These are phyloP conservation scores for Kwoniella europaea DNA, from an alignment of 768 basidiomycete genomes.

Conservation along the genomic window DNA sequence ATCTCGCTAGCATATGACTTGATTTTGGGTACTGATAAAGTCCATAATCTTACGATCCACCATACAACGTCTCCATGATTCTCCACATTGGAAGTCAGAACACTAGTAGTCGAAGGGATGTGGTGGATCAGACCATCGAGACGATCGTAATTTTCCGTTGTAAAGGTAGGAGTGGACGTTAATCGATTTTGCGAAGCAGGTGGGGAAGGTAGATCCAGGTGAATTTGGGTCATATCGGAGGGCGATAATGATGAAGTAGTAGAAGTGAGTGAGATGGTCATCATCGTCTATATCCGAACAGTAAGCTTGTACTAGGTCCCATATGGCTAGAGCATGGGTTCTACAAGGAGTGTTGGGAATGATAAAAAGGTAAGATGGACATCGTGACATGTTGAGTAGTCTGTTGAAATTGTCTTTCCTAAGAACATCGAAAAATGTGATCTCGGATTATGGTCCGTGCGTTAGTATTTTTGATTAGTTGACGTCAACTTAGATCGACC, in stretches of 20 bases:
- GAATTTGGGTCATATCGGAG: no score
- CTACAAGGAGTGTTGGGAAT: no score
- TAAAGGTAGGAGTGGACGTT: neutral
- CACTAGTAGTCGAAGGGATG: neutral
- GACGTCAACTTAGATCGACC: neutral
- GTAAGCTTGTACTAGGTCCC: no score
- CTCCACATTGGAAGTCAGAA: conserved; percentile 1
- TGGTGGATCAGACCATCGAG: conserved; percentile 7
- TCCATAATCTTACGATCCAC: neutral
- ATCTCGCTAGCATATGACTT: no score
- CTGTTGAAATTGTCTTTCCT: neutral
- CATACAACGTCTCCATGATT: neutral
- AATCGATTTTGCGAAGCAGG: neutral
- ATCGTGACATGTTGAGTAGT: neutral
- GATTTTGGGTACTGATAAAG: neutral
- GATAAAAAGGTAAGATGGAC: neutral
- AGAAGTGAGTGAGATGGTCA: rapidly evolving
- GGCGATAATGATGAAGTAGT: no score
- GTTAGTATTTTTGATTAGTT: neutral
- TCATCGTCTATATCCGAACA: no score
- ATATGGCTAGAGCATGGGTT: no score
- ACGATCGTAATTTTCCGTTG: neutral
- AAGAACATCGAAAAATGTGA: no score
- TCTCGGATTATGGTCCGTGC: no score
- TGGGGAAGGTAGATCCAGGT: neutral